Base-by-base conservation (phyloP, 108 stramenopile genomes). In the Cyclotella kingstonii region DNA sequence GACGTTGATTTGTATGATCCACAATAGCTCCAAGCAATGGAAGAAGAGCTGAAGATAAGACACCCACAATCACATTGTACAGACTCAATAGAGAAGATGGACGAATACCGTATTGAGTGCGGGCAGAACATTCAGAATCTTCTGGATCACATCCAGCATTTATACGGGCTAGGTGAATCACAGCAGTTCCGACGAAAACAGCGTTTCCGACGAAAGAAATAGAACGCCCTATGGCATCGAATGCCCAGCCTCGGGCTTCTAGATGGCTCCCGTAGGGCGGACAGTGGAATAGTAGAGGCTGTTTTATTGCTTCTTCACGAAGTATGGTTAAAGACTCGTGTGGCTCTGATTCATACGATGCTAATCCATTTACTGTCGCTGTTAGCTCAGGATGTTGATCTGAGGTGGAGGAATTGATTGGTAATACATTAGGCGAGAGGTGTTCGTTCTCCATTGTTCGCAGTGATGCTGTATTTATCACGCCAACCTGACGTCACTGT, bases 21-120 rank as follows among this genome's bases (percentile, higher is more conserved):
- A 91, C 69, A 39, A 91, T 63, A 19, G 90, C 83, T 2, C 90
- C 90, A 22, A 86, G 62, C 44, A 86, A 45, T 0, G 89, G 89
- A 65, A 87, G 68, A 18, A 71, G 39, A 2, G 60, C 42, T 3
- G 85, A 70, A 2, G 79, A 70, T 12, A 68, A 42, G 0, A 88
- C 48, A 2, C 86, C 85, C n/a, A 84, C 70, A 39, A 91, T 62
- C 36, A 77, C 68, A n/a, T 78, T 67, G 60, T 84, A 83, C 4
- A 70, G 58, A 26, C 85, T 77, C 55, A 91, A 66, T n/a, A 91
- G 54, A 14, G 85, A 86, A 0, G 83, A 81, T n/a, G 90, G 86
- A 22, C 81, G 75, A 39, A 91, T 81, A 3, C 81, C 83, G 42
- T 81, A 82, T 2, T 36, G 35, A 9, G 85, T 74, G 28, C 57